Base-by-base conservation (phyloP, 441 rosid species). In the Dalechampia spathulata region DNA sequence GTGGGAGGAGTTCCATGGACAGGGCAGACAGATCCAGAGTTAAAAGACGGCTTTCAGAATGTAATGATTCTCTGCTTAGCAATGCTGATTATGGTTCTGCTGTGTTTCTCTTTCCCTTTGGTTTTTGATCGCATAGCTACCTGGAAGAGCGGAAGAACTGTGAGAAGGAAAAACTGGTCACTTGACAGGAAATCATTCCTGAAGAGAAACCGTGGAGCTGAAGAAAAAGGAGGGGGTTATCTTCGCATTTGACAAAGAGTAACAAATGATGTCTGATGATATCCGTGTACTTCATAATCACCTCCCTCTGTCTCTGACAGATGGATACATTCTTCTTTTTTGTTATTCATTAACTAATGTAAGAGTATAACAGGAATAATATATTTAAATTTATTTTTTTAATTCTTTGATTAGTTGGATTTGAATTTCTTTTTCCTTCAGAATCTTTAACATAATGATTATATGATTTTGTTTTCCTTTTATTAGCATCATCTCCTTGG, bases 1-100 rank as follows among this genome's bases (percentile, higher is more conserved):
- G 99, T 93, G 61, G 97, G 97, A 47, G 99, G 99, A 67, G 97
- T 93, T 67, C 99, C 97, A 26, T 93, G 99, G 99, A 93, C 99
- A 0, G 81, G 71, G 51, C 96, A 93, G 58, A 72, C 53, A 17
- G 63, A 82, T 30, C 92, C 93, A 0, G 68, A 55, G 25, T 25
- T 80, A 10, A 57, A 76, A 55, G 81, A 87, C 2, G 97, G 99
- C 41, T 93, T 93, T 60, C 82, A 76, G 57, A 93, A 93, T 30
- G 99, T 93, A 5, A 80, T 93, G 85, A 38, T 85, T 63, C 66
- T 93, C 1, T 93, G 96, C 37, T 49, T 77, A 9, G 88, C 52
- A 42, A 79, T 77, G 82, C 61, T 90, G 47, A 34, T 71, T 45
- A 60, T 78, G 2, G 72, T 84, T 47, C 75, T 90, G 60, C 61